Evolutionary conservation across 2,329 filamentous ascomycete genomes (phyloP).

Genomic region (Ceratocystis ficicola): DNA sequence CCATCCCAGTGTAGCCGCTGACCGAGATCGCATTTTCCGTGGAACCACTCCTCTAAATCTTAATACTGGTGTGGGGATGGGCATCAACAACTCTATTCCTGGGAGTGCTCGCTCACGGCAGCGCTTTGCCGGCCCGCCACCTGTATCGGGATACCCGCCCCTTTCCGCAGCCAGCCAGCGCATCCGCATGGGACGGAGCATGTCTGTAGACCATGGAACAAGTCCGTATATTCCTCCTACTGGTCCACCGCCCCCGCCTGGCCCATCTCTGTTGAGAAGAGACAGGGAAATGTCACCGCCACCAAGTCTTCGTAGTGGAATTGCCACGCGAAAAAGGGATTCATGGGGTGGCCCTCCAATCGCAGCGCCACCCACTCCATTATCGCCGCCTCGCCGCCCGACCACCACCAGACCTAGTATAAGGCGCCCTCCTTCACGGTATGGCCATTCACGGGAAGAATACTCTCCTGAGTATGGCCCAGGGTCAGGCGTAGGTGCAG

Average conservation of each 20-base stretch:
- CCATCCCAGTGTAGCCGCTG: neutral
- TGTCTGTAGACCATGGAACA: slow-evolving; percentile 21
- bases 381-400: slow-evolving; percentile 18
- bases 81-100: slow-evolving; percentile 1
- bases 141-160: slow-evolving; percentile 18
- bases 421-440: slow-evolving; percentile 11
- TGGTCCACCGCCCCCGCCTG: neutral
- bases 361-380: slow-evolving; percentile 18
- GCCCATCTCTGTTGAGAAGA: neutral
- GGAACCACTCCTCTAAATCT: slow-evolving; percentile 16
- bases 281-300: slow-evolving; percentile 12
- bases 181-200: slow-evolving; percentile 14
- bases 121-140: slow-evolving; percentile 15
- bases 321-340: slow-evolving; percentile 16
- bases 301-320: slow-evolving; percentile 11
- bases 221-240: slow-evolving; percentile 15
- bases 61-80: slow-evolving; percentile 7
- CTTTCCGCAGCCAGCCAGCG: neutral
- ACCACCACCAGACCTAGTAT: slow-evolving; percentile 14
- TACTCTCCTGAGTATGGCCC: slow-evolving; percentile 15
- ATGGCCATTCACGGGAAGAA: slow-evolving; percentile 5
- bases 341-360: slow-evolving; percentile 18
- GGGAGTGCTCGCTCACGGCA: slow-evolving; percentile 3
- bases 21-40: slow-evolving; percentile 13
- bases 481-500: neutral